phyloP scores from a whole-genome alignment of 1,284 basidiomycete genomes.

The Ganoderma resinaceum region DNA sequence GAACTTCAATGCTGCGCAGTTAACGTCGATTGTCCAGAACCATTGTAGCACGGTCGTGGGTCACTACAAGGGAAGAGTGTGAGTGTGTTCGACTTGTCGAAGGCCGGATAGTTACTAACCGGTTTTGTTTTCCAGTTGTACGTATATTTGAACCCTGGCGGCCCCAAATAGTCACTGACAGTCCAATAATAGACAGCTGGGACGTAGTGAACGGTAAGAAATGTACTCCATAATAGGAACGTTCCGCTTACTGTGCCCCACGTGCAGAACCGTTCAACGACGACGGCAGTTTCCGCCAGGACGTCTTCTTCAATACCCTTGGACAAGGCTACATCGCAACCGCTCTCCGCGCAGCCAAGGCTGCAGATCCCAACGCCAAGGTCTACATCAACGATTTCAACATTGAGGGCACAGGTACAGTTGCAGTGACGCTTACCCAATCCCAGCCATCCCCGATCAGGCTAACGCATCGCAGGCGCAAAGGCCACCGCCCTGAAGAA shows the following conservation, averaged over 20 bases:
- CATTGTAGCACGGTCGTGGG: slow-evolving; percentile 55
- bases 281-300: slow-evolving; percentile 56
- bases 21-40: slow-evolving; percentile 51
- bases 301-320: slow-evolving; percentile 56
- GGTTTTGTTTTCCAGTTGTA: slow-evolving; percentile 29
- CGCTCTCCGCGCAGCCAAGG: slow-evolving; percentile 52
- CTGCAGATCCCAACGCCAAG: slow-evolving; percentile 52
- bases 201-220: slow-evolving; percentile 48
- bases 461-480: slow-evolving; percentile 34
- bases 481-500: slow-evolving; percentile 55
- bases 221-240: not conserved
- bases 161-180: not conserved
- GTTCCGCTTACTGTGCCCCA: not conserved
- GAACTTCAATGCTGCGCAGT: slow-evolving; percentile 49
- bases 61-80: slow-evolving; percentile 59
- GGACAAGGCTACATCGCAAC: slow-evolving; percentile 50
- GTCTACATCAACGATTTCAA: slow-evolving; percentile 64
- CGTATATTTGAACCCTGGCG: slow-evolving; percentile 10
- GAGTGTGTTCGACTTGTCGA: slow-evolving; percentile 28
- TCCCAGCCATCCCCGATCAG: no score
- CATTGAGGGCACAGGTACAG: slow-evolving; percentile 36
- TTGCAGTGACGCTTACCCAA: no score
- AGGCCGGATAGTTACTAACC: not conserved
- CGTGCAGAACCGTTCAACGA: slow-evolving; percentile 60
- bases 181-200: slow-evolving; percentile 36